Conservation (phyloP, 148 eudicot genomes). For the Gaultheria prostrata region DNA sequence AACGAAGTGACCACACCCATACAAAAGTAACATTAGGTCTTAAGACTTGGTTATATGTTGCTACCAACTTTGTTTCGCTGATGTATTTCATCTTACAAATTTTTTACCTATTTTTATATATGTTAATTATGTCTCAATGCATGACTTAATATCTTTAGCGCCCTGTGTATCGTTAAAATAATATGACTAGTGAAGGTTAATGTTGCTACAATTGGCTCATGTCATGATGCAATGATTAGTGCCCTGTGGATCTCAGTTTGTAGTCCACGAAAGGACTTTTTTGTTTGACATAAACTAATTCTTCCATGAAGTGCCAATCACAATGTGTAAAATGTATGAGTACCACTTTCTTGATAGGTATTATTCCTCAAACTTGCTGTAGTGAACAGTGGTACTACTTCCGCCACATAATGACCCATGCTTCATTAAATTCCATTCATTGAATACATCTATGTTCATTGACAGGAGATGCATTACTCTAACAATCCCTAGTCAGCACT, state of each 20-base stretch:
- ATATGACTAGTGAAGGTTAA: not conserved
- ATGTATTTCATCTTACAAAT: not conserved
- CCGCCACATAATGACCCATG: not conserved
- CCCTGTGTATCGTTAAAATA: not conserved
- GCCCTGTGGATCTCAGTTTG: not conserved
- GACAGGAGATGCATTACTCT: not conserved
- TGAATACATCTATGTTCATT: not conserved
- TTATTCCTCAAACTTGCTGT: not conserved
- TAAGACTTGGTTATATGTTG: not conserved
- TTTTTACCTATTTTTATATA: not conserved
- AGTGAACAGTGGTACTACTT: not conserved
- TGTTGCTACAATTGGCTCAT: not conserved
- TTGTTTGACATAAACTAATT: not conserved
- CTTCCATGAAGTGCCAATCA: not conserved
- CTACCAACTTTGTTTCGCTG: not conserved
- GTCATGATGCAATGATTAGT: not conserved
- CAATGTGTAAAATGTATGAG: not conserved
- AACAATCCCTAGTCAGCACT: not conserved
- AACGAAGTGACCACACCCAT: no score
- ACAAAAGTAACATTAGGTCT: no score
- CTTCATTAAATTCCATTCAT: not conserved
- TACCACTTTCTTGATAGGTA: not conserved
- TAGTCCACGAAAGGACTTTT: not conserved
- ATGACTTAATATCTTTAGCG: not conserved
- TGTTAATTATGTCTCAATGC: not conserved